Evolutionary conservation across 768 basidiomycete species (phyloP), one percentile per base, ranked within the genome.

Genomic region (Russula brevipes): DNA sequence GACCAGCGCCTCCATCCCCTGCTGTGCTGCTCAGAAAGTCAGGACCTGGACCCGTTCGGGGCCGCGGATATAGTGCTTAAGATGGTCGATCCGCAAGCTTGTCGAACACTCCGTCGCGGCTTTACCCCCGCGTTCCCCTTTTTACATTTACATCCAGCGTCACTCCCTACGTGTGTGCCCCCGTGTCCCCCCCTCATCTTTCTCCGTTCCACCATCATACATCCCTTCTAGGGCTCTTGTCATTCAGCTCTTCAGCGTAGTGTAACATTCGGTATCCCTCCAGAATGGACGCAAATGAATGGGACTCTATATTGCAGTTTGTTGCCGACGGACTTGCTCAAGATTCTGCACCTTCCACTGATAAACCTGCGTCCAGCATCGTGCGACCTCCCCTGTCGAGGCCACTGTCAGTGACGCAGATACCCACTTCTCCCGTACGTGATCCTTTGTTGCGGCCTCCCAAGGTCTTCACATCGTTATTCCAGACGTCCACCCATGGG

Each of bases 401-500:
- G 45, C 30, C 63, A 14, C 19, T 65, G 33, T 61, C 60, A n/a
- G 30, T 59, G 35, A 10, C 53, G 11, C 61, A 67, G 33, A 49
- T 67, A 24, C 86, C 87, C 36, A 88, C 87, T 2, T 86, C 86
- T 30, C 87, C 86, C 39, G 85, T 87, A 70, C 64, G 83, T 69
- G 9, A 30, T 57, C 47, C 50, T 38, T 50, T 61, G 47, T 72
- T 11, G 30, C 51, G 52, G 33, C 55, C 14, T 53, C 49, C 16
- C 58, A 60, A 45, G 41, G 52, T 59, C 36, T 63, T 42, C 38
- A 50, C 24, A 42, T 49, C 54, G 45, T 38, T 54, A 17, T 45
- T 17, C 45, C 54, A 78, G 76, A 70, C 65, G 56, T 76, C 76
- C 0, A 70, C 72, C 47, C 67, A 68, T 12, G 69, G 72, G n/a